Evolutionary conservation across 306 rosid species (phyloP), one percentile per base, ranked within the genome.

Genomic region (Malus orientalis): DNA sequence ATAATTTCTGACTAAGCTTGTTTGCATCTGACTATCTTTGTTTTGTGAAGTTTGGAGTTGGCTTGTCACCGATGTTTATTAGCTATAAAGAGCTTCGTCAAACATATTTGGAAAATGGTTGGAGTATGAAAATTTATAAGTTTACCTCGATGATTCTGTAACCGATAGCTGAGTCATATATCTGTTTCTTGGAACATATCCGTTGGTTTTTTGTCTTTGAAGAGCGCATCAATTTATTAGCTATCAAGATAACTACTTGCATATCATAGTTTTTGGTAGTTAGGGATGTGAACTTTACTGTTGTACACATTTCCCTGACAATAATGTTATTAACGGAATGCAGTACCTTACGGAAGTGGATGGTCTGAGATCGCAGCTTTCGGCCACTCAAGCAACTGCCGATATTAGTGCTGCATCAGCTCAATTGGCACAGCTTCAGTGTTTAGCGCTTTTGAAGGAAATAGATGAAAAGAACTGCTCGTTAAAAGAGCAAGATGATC

Each of bases 321-420:
- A 18, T 57, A n/a, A 40, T 16, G 60, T 59, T 63, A 47, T 36
- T 78, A 51, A 74, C 62, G 45, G 44, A 75, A 73, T 85, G 77
- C 95, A 96, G 99, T 83, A 84, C 75, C 85, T 91, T 74, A 73
- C 82, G 76, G 97, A 93, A 80, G 80, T 96, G 87, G 98, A 89
- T 83, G 96, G 78, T 86, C 85, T 91, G 65, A 86, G 90, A 83
- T 78, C 80, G 16, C 92, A 89, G 81, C 91, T 93, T 79, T 85
- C 85, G 62, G 79, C 87, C 55, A 82, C 97, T 25, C 93, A 83
- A 82, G 93, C 87, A 73, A 91, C 90, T 53, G 96, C 91, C 4
- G 98, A 96, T 74, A 89, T 97, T 55, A 89, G 97, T 81, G 90
- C 93, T 76, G 96, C 89, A 49, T 91, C 97, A 27, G 97, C 97